These are phyloP conservation scores for Auriculariales sp. DNA, from an alignment of 768 basidiomycete genomes.

Conservation along the genomic window DNA sequence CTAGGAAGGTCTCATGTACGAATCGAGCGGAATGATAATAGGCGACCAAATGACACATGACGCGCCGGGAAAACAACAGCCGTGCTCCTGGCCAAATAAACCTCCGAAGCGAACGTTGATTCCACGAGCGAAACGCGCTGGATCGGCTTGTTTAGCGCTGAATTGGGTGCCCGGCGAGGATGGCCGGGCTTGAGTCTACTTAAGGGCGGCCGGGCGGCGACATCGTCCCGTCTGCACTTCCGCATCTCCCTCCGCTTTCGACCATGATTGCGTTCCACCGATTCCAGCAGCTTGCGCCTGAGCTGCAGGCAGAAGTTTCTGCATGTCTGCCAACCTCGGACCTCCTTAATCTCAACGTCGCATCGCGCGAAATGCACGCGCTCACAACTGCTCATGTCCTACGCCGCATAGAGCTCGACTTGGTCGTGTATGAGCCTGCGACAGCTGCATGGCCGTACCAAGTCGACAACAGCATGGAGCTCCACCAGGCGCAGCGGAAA, in stretches of 20 bases:
- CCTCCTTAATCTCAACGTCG: not conserved
- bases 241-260: not conserved
- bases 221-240: too few relatives aligned
- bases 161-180: too few relatives aligned
- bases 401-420: not conserved
- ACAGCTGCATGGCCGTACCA: not conserved
- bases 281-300: not conserved
- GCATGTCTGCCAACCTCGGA: not conserved
- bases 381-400: not conserved
- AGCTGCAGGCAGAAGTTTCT: not conserved
- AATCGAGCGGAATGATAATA: too few relatives aligned
- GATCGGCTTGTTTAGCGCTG: too few relatives aligned
- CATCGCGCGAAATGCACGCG: not conserved
- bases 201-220: too few relatives aligned
- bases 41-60: too few relatives aligned
- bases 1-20: too few relatives aligned
- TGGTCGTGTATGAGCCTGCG: not conserved
- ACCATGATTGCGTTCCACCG: not conserved
- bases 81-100: too few relatives aligned
- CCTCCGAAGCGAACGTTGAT: too few relatives aligned
- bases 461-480: not conserved
- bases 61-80: too few relatives aligned
- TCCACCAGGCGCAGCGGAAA: not conserved
- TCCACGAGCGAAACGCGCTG: too few relatives aligned
- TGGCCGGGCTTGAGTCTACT: too few relatives aligned